Base-by-base conservation (phyloP, 1,139 yeast species). In the Blastobotrys elegans region DNA sequence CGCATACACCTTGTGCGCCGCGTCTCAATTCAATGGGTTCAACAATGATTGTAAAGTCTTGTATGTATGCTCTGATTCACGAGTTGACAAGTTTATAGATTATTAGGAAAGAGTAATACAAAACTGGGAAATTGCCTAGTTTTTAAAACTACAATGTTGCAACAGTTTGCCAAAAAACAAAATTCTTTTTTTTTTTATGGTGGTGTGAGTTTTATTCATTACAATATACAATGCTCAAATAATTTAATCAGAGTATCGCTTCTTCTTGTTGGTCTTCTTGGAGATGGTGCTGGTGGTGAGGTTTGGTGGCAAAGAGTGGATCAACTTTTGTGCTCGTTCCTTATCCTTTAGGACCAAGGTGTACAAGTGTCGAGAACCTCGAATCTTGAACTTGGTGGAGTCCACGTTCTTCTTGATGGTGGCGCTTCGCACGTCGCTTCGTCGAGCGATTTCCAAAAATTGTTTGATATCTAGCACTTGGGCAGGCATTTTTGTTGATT, bases 291-390 rank as follows among this genome's bases (percentile, higher is more conserved):
- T 80, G 72, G 84, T 82, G 71, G 80, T 80, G 73, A 90, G 82
- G 69, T 89, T 82, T 73, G 97, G 96, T 74, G 97, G 97, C 71
- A 92, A 82, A 69, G 97, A 86, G 81, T 92, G 97, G 72, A 87
- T 86, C 77, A 92, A 82, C 82, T 92, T 94, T 84, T 87, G 85
- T 68, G 97, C 98, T 83, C 89, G 90, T 73, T 89, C 86, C 70
- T 90, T 87, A 74, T 94, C 98, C 78, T 86, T 82, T 68, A 92
- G 92, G 66, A 86, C 86, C 75, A 92, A 82, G 68, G 98, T 92
- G 88, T 92, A 92, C 70, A 88, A 84, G 81, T 86, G 75, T 74
- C 80, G 87, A 62, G 96, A 70, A 74, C 97, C 96, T 82, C 98
- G 88, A 70, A 92, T 89, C 88, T 94, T 92, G 92, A 92, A 92